Conservation (phyloP, 371 early-diverging fungal genomes). For the Rhizomucor miehei region DNA sequence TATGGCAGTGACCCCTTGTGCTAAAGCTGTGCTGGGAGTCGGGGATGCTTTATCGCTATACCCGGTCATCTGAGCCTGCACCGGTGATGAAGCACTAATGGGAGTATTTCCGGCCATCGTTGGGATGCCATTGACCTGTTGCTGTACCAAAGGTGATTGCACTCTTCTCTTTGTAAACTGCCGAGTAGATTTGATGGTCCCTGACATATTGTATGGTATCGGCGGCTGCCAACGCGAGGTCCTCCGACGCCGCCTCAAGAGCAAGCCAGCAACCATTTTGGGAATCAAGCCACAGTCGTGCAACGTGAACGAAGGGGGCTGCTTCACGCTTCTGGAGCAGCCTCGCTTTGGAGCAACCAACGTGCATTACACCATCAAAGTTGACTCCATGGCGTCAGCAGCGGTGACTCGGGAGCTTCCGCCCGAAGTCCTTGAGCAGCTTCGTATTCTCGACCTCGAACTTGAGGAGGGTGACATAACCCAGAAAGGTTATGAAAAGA, state of each 20-base stretch:
- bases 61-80: background rate
- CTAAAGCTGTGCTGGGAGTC: background rate
- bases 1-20: background rate
- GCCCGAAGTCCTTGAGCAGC: conserved; percentile 37
- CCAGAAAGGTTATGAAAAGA: conserved; percentile 67
- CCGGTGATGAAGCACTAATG: background rate
- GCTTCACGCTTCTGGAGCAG: too few species aligned
- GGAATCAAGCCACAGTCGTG: too few species aligned
- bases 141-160: conserved; percentile 12
- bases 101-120: conserved; percentile 2
- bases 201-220: too few species aligned
- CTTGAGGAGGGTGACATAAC: conserved; percentile 68
- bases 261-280: too few species aligned
- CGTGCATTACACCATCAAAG: too few species aligned
- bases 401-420: conserved; percentile 31
- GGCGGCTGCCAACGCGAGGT: too few species aligned
- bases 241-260: too few species aligned
- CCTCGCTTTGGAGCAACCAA: too few species aligned
- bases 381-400: conserved; percentile 13
- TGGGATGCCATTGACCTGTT: conserved; percentile 2
- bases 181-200: conserved; percentile 16
- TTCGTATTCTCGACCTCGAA: conserved; percentile 53
- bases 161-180: conserved; percentile 22
- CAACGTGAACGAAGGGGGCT: too few species aligned
- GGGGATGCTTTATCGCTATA: background rate